These are phyloP conservation scores for Durusdinium trenchii DNA, from an alignment of 73 alveolate genomes.

Conservation along the genomic window DNA sequence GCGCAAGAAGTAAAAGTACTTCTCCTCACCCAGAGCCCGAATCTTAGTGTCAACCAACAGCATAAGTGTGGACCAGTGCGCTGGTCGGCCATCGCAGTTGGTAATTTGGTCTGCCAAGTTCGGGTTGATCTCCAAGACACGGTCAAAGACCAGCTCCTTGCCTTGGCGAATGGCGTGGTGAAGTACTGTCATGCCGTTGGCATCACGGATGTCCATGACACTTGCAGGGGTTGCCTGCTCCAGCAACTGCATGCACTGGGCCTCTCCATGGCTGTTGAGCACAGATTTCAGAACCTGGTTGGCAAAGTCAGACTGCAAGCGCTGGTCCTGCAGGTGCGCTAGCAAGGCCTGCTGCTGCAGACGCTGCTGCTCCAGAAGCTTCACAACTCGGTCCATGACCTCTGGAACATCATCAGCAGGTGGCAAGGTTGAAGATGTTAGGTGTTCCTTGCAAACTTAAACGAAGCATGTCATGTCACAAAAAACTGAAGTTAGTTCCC, in stretches of 20 bases:
- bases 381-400: background rate
- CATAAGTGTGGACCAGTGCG: conserved; percentile 15
- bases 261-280: background rate
- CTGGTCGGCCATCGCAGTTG: background rate
- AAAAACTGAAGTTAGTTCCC: no score
- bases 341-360: background rate
- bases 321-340: background rate
- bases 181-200: conserved; percentile 22
- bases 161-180: conserved; percentile 18
- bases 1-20: background rate
- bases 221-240: background rate
- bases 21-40: background rate
- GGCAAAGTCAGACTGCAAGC: background rate
- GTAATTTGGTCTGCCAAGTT: background rate
- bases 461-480: no score
- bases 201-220: background rate
- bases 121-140: background rate
- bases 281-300: background rate
- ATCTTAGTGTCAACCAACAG: background rate
- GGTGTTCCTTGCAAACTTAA: no score
- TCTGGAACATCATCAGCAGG: background rate
- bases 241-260: background rate
- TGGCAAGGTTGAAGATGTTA: no score
- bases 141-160: no score
- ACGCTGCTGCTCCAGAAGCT: conserved; percentile 3